Evolutionary conservation across 257 asterid genomes (phyloP).

Genomic region (Ehretia macrophylla): DNA sequence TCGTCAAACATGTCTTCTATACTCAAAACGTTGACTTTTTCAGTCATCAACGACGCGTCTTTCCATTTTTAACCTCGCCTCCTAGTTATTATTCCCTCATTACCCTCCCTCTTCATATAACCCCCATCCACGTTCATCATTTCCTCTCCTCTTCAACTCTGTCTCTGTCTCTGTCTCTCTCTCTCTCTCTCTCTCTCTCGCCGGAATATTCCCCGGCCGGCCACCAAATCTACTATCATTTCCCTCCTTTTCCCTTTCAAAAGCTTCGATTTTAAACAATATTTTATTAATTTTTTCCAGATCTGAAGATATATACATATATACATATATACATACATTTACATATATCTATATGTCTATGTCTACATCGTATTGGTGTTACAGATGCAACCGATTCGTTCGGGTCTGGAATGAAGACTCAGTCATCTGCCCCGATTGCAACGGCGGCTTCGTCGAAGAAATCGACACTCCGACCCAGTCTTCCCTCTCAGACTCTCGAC

Average conservation of each 20-base stretch:
- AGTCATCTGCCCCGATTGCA: conserved; percentile 66
- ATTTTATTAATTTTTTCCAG: neutral
- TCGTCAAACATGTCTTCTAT: no score
- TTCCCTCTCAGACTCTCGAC: no score
- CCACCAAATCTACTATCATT: no score
- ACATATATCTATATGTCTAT: conserved; percentile 19
- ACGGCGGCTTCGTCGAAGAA: conserved; percentile 66
- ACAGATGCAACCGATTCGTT: conserved; percentile 63
- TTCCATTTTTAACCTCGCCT: no score
- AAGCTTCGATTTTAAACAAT: neutral
- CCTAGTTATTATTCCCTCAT: no score
- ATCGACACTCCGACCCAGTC: conserved; percentile 42
- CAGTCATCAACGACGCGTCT: no score
- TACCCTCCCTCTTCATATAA: no score
- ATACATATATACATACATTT: neutral
- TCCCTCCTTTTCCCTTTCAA: neutral
- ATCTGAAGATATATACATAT: neutral
- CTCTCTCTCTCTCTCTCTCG: neutral
- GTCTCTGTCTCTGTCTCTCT: no score
- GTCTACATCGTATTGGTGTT: conserved; percentile 67
- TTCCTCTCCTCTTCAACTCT: no score
- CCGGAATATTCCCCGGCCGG: no score
- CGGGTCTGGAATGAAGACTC: conserved; percentile 49
- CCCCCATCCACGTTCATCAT: no score
- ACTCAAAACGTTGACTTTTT: no score